Base-by-base conservation (phyloP, 257 asterid species). In the Datura wrightii region DNA sequence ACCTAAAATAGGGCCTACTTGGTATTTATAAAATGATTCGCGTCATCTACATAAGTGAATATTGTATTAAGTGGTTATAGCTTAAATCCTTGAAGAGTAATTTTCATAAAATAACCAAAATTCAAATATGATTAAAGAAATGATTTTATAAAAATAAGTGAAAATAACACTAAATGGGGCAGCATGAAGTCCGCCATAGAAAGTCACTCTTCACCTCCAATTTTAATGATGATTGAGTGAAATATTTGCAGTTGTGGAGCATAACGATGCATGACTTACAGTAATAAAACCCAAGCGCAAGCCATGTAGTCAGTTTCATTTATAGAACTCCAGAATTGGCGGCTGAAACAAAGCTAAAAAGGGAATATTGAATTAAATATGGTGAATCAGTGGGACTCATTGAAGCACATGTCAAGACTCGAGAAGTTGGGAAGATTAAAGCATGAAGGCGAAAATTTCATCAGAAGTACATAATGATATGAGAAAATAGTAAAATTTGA, bases 291-390 rank as follows among this genome's bases (percentile, higher is more conserved):
- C 98, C 44, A 92, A 82, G 86, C 99, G 93, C 84, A 94, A 90
- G 99, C 97, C 94, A 90, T 92, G 91, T 94, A 96, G 90, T 96
- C 99, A 14, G 98, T 97, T 88, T 93, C 98, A 87, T 91, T 91
- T 72, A 96, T 94, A 18, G 98, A 96, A 89, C 94, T 93, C 99
- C 99, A 96, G 84, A 96, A 96, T 74, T 96, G 99, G 84, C 98
- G 99, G 89, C 95, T 90, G 94, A 96, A 96, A 91, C 97, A 94
- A 88, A 96, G 97, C 99, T 96, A 94, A 85, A 72, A 78, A 86
- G 67, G 70, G 18, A 83, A 63, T 11, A n/a, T 58, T 37, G 78
- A 72, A 84, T 48, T 10, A 34, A 71, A 58, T 74, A 74, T 52
- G 46, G 50, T 31, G 42, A 76, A 50, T 76, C 6, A 24, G 41